Base-by-base conservation (phyloP, 2,329 filamentous ascomycete species). In the Trichoderma harzianum region DNA sequence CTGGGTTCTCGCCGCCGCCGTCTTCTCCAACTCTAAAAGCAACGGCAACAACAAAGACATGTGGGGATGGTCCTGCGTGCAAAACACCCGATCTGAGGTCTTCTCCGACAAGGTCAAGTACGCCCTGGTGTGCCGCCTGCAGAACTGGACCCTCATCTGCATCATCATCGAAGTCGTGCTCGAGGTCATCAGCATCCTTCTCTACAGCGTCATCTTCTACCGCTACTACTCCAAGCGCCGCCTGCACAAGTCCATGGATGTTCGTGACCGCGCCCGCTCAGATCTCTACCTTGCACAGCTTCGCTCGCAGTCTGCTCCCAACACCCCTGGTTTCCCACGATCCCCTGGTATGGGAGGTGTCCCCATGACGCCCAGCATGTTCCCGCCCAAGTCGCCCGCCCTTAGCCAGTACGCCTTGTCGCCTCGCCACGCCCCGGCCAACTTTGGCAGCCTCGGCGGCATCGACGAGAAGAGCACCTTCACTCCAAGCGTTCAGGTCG, bases 51-150 rank as follows among this genome's bases (percentile, higher is more conserved):
- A 92, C 78, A 90, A 97, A 82, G 96, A 99, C 82, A 89, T 99
- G 82, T 99, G 96, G 96, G 95, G 95, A 72, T 99, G 96, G 96
- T 90, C 94, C n/a, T 99, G 96, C 82, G 92, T 95, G 71, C 88
- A 97, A 78, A 98, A 98, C 81, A 90, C 91, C 75, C 91, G 95
- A 73, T 85, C 91, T 70, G 83, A 94, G 65, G 84, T 97, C 68
- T 98, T 95, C 81, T 80, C 89, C 73, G 86, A 95, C 71, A 91
- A 96, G 77, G 89, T 99, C 76, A 87, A 96, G 83, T 99, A 98
- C 83, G 90, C 90, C 30, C 91, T 99, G 65, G 88, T 98, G 76
- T 99, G 96, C 85, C 92, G 95, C 77, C 89, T 99, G 78, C 84
- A 98, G 73, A 96, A 97, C 84, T 99, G 96, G 96, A 89, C 92